phyloP scores from a whole-genome alignment of 345 rosid species.

The Mallotus nudiflorus region DNA sequence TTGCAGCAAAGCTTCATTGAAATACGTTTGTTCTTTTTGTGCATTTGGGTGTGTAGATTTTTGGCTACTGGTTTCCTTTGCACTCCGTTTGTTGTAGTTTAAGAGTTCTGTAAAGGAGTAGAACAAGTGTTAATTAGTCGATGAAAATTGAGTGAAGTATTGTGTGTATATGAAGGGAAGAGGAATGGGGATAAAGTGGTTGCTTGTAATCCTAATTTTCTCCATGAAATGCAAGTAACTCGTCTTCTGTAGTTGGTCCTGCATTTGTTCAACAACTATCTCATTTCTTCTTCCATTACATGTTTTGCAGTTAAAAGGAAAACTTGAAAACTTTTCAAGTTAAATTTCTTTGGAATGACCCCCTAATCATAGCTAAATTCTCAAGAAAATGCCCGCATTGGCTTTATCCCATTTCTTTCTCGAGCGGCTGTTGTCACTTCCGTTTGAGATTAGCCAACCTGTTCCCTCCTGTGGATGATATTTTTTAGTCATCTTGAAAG shows the following conservation, averaged over 20 bases:
- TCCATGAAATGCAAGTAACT: not conserved
- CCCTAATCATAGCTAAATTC: no score
- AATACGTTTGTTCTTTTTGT: not conserved
- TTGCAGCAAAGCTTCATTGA: not conserved
- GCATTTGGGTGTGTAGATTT: no score
- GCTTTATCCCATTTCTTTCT: no score
- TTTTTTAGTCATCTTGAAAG: no score
- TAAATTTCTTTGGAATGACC: no score
- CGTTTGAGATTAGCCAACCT: no score
- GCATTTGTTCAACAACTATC: not conserved
- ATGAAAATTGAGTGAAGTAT: not conserved
- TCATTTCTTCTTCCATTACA: not conserved
- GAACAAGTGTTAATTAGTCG: not conserved
- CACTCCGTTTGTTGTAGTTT: not conserved
- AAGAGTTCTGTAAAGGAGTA: not conserved
- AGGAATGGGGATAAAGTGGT: slow-evolving; percentile 9
- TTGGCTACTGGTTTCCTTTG: not conserved
- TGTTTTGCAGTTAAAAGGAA: not conserved
- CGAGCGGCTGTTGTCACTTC: no score
- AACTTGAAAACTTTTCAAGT: no score
- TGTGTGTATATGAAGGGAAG: slow-evolving; percentile 11
- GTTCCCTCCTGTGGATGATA: no score
- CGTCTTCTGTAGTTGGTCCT: not conserved
- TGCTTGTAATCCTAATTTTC: slow-evolving; percentile 11
- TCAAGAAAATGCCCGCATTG: not conserved